A percentile compares a stretch with the other conserved stretches of the same genome.
Conservation (phyloP, 768 basidiomycete genomes). For the Tephrocybe rancida region DNA sequence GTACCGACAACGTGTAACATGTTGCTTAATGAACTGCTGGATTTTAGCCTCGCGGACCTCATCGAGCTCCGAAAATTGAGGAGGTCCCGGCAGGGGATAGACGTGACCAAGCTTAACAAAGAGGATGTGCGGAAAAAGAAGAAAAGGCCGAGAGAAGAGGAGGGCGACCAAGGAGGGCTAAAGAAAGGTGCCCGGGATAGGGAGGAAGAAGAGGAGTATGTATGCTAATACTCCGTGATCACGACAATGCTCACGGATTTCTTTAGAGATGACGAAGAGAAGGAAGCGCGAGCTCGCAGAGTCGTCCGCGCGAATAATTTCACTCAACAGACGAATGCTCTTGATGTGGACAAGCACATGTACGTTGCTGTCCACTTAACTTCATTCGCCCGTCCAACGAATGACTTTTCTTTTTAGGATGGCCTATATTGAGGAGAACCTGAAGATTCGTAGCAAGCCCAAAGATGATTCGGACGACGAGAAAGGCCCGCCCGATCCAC, state of each 20-base stretch:
- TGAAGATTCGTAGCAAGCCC: constrained; percentile 69
- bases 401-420: constrained; percentile 58
- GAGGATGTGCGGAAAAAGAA: constrained; percentile 80
- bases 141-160: constrained; percentile 52
- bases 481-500: constrained; percentile 60
- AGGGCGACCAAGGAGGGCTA: constrained; percentile 57
- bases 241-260: background rate
- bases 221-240: constrained; percentile 9
- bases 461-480: constrained; percentile 47
- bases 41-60: constrained; percentile 72
- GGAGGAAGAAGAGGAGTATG: constrained; percentile 66
- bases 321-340: constrained; percentile 93
- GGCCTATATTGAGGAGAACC: constrained; percentile 95
- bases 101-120: constrained; percentile 79
- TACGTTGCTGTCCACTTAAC: constrained; percentile 36
- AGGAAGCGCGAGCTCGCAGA: constrained; percentile 70
- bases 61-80: constrained; percentile 82
- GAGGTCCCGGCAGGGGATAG: constrained; percentile 79
- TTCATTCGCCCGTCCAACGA: background rate
- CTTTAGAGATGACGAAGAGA: constrained; percentile 61
- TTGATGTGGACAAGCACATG: constrained; percentile 99
- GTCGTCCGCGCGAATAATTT: constrained; percentile 89
- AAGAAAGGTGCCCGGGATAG: constrained; percentile 44
- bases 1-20: background rate
- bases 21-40: constrained; percentile 8